A percentile compares a stretch with the other conserved stretches of the same genome.
phyloP scores from a whole-genome alignment of 2,329 filamentous ascomycete species.

The Lecanicillium sp. region DNA sequence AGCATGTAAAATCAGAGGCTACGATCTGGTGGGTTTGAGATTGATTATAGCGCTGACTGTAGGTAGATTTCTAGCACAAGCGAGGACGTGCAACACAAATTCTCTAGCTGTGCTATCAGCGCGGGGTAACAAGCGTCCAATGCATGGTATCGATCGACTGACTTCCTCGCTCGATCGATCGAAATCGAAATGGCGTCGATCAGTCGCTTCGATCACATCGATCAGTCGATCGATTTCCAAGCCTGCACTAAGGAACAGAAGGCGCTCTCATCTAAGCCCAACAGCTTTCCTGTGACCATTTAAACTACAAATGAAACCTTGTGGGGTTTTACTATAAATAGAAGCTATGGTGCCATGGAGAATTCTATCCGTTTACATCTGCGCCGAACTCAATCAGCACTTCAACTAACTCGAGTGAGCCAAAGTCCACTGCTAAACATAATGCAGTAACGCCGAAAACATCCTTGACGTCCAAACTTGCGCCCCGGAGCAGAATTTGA shows the following conservation, averaged over 20 bases:
- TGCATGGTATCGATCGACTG: not conserved
- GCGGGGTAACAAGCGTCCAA: not conserved
- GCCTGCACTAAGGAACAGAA: too few relatives aligned
- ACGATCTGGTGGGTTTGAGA: too few relatives aligned
- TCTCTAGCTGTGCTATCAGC: too few relatives aligned
- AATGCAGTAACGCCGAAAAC: not conserved
- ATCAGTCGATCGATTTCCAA: conserved; percentile 5
- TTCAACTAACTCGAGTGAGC: not conserved
- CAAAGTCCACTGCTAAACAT: not conserved
- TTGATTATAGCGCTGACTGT: too few relatives aligned
- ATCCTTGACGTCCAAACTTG: not conserved
- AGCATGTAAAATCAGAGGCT: too few relatives aligned
- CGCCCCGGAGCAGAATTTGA: not conserved
- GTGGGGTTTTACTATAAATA: too few relatives aligned
- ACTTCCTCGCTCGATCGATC: not conserved
- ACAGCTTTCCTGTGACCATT: too few relatives aligned
- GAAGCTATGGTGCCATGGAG: too few relatives aligned
- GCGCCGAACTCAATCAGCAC: not conserved
- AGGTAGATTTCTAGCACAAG: too few relatives aligned
- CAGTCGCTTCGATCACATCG: conserved; percentile 1
- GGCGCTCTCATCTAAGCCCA: too few relatives aligned
- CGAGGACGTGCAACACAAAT: too few relatives aligned
- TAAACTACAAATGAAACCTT: too few relatives aligned
- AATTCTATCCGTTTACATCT: not conserved
- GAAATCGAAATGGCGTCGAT: conserved; percentile 2